Conservation (phyloP, 2,329 filamentous ascomycete genomes). For the Colletotrichum godetiae region DNA sequence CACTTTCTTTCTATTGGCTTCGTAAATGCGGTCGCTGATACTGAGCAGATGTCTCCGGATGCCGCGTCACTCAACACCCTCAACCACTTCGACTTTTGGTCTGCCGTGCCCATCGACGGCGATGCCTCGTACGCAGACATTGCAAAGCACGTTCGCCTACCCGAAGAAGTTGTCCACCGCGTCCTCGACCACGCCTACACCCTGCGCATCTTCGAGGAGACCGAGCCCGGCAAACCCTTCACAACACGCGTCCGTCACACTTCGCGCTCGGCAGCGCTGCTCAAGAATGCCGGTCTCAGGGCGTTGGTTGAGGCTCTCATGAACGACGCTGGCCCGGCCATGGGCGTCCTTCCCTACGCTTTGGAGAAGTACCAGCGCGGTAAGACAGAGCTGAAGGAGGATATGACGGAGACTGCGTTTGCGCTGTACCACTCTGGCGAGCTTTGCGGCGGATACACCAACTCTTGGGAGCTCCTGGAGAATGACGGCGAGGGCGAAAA, state of each 20-base stretch:
- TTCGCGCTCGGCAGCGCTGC: constrained; percentile 51
- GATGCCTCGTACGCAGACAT: constrained; percentile 56
- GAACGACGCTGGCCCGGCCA: constrained; percentile 51
- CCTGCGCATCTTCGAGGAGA: constrained; percentile 50
- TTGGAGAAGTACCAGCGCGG: constrained; percentile 46
- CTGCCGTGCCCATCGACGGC: constrained; percentile 59
- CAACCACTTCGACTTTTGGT: constrained; percentile 65
- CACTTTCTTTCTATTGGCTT: background rate
- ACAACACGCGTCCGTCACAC: constrained; percentile 47
- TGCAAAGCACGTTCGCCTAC: constrained; percentile 49
- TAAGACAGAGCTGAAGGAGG: constrained; percentile 44
- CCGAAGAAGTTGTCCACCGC: constrained; percentile 50
- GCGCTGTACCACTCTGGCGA: constrained; percentile 48
- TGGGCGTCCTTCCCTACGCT: constrained; percentile 47
- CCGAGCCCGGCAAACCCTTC: constrained; percentile 32
- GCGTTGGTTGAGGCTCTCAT: constrained; percentile 51
- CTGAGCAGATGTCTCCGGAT: constrained; percentile 54
- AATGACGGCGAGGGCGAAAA: constrained; percentile 52
- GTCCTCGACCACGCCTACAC: constrained; percentile 52
- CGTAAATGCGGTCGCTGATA: background rate
- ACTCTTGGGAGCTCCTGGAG: constrained; percentile 53
- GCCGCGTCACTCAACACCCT: constrained; percentile 57
- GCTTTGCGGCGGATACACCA: constrained; percentile 43
- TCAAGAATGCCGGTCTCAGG: constrained; percentile 45
- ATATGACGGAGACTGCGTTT: constrained; percentile 51